Evolutionary conservation across 2,329 filamentous ascomycete species (phyloP).

Genomic region (Fusarium avenaceum): DNA sequence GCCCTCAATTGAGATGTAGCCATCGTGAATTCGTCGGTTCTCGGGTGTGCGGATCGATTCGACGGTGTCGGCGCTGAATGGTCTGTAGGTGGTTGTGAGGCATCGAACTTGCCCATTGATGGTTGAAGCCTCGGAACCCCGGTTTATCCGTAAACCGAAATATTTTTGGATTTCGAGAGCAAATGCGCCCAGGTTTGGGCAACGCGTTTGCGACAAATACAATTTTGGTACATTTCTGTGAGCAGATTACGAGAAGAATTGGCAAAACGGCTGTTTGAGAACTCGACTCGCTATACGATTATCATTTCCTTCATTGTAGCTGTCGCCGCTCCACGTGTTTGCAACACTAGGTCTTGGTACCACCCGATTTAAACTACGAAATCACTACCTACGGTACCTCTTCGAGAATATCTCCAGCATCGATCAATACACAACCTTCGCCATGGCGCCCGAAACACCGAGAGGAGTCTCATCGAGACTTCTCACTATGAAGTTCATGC

Average conservation of each 20-base stretch:
- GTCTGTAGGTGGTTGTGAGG: conserved; percentile 43
- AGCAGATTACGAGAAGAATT: not conserved
- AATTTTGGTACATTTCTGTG: not conserved
- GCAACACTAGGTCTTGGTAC: conserved; percentile 3
- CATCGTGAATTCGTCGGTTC: conserved; percentile 52
- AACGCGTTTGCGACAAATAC: conserved; percentile 4
- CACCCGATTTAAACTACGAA: conserved; percentile 3
- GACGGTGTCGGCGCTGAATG: conserved; percentile 42
- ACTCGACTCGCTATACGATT: not conserved
- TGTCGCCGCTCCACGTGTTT: conserved; percentile 1
- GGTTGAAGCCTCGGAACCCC: conserved; percentile 23
- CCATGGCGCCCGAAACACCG: conserved; percentile 66
- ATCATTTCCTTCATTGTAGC: not conserved
- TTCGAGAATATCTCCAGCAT: conserved; percentile 3
- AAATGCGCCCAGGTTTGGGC: conserved; percentile 16
- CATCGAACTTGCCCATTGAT: conserved; percentile 38
- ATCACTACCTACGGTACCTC: conserved; percentile 8
- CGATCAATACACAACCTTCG: conserved; percentile 8
- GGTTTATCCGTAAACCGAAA: conserved; percentile 47
- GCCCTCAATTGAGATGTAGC: conserved; percentile 63
- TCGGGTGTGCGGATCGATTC: conserved; percentile 48
- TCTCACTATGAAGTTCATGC: conserved; percentile 98
- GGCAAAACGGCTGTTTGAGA: not conserved
- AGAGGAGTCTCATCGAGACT: conserved; percentile 87
- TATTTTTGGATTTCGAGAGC: conserved; percentile 32